Evolutionary conservation across 2,329 filamentous ascomycete genomes (phyloP), one percentile per base, ranked within the genome.

Genomic region (Canariomyces notabilis): DNA sequence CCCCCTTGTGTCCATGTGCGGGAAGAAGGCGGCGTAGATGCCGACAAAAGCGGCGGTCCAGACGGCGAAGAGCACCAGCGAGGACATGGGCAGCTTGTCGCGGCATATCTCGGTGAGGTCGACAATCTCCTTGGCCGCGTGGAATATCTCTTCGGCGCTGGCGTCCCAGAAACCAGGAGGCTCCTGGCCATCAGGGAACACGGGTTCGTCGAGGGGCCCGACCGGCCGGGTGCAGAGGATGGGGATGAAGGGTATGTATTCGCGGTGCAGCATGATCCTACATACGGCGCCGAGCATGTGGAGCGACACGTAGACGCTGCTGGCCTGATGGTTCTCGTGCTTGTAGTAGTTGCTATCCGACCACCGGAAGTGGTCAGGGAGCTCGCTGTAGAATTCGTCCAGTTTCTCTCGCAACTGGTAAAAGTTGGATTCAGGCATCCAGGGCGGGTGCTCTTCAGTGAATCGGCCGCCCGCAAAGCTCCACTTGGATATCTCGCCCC

Each of bases 161-260:
- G 75, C 65, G 36, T 77, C 72, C 82, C 82, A 87, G 57, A 83
- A 87, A 0, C 72, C 71, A 2, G 60, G 52, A 0, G 77, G 77
- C 4, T 72, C 66, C 22, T 67, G 61, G 6, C 73, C 68, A 11
- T 71, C 60, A 2, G 73, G 66, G 46, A 82, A 80, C 0, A 66
- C 67, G 2, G 80, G 77, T 40, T 71, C 69, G 54, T 85, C 82
- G 9, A 85, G 62, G 0, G 83, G 82, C 0, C 77, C 77, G 29
- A 66, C 55, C 1, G 76, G 76, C 16, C 59, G 63, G 2, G 58
- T 51, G 53, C 72, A 78, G 7, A 72, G 70, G n/a, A 83, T 68
- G 2, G 82, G 79, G 14, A 83, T 72, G 57, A 83, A 85, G 0
- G 82, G 81, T 20, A 86, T 72, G 51, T 82, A 85, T 59, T 86